Evolutionary conservation across 2,329 filamentous ascomycete genomes (phyloP), one percentile per base, ranked within the genome.

Genomic region (Cordyceps pruinosa): DNA sequence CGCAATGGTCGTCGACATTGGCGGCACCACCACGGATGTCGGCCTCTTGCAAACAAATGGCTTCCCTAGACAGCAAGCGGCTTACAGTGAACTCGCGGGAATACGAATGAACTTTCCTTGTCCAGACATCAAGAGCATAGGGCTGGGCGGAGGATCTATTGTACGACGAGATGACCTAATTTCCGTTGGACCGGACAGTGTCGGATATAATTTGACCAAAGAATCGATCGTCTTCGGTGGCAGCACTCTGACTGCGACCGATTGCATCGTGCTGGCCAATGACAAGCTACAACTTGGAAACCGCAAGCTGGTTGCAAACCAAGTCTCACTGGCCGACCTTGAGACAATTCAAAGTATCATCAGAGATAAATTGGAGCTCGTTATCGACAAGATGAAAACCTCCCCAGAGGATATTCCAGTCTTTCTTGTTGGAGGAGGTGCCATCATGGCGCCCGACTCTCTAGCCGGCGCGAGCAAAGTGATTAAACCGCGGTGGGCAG

Each of bases 1-100:
- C 0, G 69, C 77, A 62, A 81, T 87, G 72, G 84, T 87, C 0
- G 79, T 87, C 2, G 85, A 88, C 63, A 81, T 88, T 54, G 85
- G 85, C 0, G 84, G 85, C 3, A 88, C 85, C 0, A 87, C 84
- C 0, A 81, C 83, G 0, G 85, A 87, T 61, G 81, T 86, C 12
- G 83, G 85, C 0, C 68, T 85, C 0, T 67, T 88, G 4, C 74
- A 84, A 7, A 74, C 78, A 0, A 86, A 80, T 49, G 84, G 85
- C 0, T 84, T 87, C 50, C 85, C 85, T 0, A 75, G 83, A 32
- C 81, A 86, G 65, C 78, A 82, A 50, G 80, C 83, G 5, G 82
- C 83, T 0, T 86, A 83, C 60, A 84, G 80, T 34, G 78, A 85
- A 32, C 71, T 87, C 2, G 80, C 80, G 0, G 85, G 84, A 0